Conservation (phyloP, 1,284 basidiomycete species). For the Sanguinoderma infundibulare region DNA sequence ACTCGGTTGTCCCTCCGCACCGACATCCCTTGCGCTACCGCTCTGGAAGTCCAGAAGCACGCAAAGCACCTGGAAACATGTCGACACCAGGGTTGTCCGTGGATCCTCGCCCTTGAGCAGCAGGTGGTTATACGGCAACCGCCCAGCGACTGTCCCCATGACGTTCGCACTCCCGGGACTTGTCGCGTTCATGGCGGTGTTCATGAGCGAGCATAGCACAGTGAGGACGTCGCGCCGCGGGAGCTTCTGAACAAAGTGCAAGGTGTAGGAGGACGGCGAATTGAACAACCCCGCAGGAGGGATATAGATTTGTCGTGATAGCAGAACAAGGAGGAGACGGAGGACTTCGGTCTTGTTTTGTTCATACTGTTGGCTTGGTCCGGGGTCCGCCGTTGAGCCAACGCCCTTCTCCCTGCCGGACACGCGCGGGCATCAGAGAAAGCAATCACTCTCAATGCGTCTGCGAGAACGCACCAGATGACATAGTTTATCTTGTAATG, state of each 20-base stretch:
- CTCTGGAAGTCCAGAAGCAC: constrained; percentile 85
- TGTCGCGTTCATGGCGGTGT: constrained; percentile 81
- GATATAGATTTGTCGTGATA: constrained; percentile 88
- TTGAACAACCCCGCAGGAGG: constrained; percentile 73
- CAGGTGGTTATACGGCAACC: constrained; percentile 87
- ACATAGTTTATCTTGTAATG: constrained; percentile 87
- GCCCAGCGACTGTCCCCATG: constrained; percentile 68
- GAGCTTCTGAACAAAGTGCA: constrained; percentile 77
- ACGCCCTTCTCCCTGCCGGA: constrained; percentile 85
- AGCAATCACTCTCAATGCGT: too few species aligned
- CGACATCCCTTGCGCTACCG: constrained; percentile 63
- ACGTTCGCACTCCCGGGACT: constrained; percentile 47
- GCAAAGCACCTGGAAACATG: constrained; percentile 77
- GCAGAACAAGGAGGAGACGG: constrained; percentile 81
- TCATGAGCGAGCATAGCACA: constrained; percentile 88
- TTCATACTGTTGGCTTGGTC: constrained; percentile 71
- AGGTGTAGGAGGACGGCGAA: constrained; percentile 74
- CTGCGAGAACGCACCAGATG: constrained; percentile 64
- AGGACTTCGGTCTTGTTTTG: constrained; percentile 86
- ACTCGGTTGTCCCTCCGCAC: constrained; percentile 45
- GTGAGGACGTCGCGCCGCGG: constrained; percentile 85
- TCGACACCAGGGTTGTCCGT: constrained; percentile 69
- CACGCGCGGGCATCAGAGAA: not conserved
- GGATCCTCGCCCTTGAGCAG: constrained; percentile 88
- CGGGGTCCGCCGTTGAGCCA: constrained; percentile 79